phyloP scores from a whole-genome alignment of 495 filamentous ascomycete species.

The Hypoxylon crocopeplum region DNA sequence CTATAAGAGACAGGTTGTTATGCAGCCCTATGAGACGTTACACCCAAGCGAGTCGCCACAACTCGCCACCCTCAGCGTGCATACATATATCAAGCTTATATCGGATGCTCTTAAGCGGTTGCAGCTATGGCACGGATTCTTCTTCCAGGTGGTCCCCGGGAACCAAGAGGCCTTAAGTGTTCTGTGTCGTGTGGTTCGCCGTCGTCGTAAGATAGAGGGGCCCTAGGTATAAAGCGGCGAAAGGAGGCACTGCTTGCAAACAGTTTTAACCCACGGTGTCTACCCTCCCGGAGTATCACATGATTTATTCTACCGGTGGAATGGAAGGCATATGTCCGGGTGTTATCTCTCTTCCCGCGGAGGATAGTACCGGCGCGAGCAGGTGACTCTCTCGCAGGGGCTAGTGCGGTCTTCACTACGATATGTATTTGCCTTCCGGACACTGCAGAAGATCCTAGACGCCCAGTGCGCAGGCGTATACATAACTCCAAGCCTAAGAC shows the following conservation, averaged over 20 bases:
- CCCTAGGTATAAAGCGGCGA: slow-evolving; percentile 4
- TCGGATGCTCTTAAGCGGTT: not conserved
- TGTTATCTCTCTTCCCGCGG: slow-evolving; percentile 2
- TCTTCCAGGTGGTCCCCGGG: slow-evolving; percentile 1
- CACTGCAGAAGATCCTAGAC: not conserved
- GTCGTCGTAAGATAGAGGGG: slow-evolving; percentile 5
- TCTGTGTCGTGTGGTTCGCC: slow-evolving; percentile 23
- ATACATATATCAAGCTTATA: not conserved
- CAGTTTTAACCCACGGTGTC: slow-evolving; percentile 4
- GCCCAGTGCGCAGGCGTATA: not conserved
- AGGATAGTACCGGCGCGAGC: slow-evolving; percentile 3
- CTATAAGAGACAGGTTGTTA: slow-evolving; percentile 3
- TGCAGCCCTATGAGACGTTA: slow-evolving; percentile 37
- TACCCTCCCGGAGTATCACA: slow-evolving; percentile 3
- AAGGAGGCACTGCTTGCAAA: slow-evolving; percentile 1
- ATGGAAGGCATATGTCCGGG: slow-evolving; percentile 8
- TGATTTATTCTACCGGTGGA: not conserved
- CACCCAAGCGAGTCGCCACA: slow-evolving; percentile 9
- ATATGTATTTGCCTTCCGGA: slow-evolving; percentile 1
- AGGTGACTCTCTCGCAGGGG: slow-evolving; percentile 1
- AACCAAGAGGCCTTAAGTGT: not conserved
- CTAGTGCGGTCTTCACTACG: not conserved
- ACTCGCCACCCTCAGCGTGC: not conserved
- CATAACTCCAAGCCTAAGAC: slow-evolving; percentile 7
- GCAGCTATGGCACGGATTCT: slow-evolving; percentile 2